phyloP scores from a whole-genome alignment of 352 stramenopile species.

The Phytophthora vignae region DNA sequence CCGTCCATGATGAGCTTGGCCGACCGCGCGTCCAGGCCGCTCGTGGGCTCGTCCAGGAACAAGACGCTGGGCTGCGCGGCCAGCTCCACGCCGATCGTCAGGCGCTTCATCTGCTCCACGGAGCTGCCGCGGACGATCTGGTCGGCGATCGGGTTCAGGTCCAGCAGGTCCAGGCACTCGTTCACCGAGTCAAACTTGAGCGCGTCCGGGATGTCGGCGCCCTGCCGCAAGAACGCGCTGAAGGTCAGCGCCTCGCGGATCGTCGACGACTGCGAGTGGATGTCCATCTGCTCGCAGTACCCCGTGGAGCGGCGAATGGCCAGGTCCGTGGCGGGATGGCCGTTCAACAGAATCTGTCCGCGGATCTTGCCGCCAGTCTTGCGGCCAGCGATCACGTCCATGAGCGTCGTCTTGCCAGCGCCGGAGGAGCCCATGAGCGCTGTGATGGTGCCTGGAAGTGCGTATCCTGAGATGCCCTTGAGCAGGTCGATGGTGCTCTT shows the following conservation, averaged over 20 bases:
- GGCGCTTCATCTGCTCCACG: constrained; percentile 50
- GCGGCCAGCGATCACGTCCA: constrained; percentile 95
- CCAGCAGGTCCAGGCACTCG: constrained; percentile 36
- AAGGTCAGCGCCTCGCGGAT: constrained; percentile 59
- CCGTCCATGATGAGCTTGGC: constrained; percentile 84
- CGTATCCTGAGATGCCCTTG: constrained; percentile 59
- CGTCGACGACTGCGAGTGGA: constrained; percentile 34
- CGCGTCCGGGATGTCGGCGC: constrained; percentile 15
- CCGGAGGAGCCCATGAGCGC: constrained; percentile 80
- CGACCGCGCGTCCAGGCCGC: constrained; percentile 77
- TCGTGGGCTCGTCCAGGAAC: constrained; percentile 78
- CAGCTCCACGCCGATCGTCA: constrained; percentile 87
- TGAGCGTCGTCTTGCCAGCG: constrained; percentile 95
- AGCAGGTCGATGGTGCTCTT: constrained; percentile 58
- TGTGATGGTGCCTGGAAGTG: constrained; percentile 62
- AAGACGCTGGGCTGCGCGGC: constrained; percentile 73
- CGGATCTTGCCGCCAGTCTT: constrained; percentile 91
- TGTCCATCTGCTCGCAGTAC: constrained; percentile 51
- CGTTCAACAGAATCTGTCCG: constrained; percentile 92
- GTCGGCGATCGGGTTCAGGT: constrained; percentile 31
- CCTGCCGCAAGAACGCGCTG: constrained; percentile 24
- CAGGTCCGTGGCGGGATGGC: constrained; percentile 55
- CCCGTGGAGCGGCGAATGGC: constrained; percentile 35
- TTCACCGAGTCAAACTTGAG: neutral
- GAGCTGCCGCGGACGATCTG: constrained; percentile 46